Evolutionary conservation across 495 filamentous ascomycete species (phyloP).

Genomic region (Neurospora intermedia): DNA sequence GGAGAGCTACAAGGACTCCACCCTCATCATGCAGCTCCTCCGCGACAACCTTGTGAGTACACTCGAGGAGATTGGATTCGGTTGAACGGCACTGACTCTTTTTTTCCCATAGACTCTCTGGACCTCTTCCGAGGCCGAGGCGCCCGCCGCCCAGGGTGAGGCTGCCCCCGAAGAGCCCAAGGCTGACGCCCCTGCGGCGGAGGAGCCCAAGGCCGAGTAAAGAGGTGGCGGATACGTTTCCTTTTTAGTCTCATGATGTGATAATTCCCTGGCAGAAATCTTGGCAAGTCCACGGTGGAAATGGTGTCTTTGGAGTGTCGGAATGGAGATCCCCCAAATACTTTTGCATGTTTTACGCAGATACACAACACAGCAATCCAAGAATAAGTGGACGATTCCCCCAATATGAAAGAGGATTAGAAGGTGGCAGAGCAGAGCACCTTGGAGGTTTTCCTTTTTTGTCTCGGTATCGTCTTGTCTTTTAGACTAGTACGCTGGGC

Average conservation of each 20-base stretch:
- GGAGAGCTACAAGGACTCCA: conserved; percentile 99
- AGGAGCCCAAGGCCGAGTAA: conserved; percentile 46
- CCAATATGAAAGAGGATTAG: conserved; percentile 12
- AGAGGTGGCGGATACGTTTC: conserved; percentile 14
- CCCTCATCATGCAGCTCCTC: conserved; percentile 98
- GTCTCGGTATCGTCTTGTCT: conserved; percentile 34
- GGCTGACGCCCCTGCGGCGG: conserved; percentile 29
- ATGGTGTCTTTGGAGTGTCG: conserved; percentile 45
- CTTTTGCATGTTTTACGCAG: conserved; percentile 43
- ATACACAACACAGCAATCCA: conserved; percentile 28
- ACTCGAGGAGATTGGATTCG: background rate
- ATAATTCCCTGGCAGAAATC: conserved; percentile 26
- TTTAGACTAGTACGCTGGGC: conserved; percentile 36
- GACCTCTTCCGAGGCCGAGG: conserved; percentile 97
- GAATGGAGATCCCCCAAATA: conserved; percentile 37
- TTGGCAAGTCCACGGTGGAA: conserved; percentile 30
- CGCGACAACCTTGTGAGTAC: conserved; percentile 89
- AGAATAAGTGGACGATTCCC: conserved; percentile 29
- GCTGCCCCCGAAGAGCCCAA: conserved; percentile 42
- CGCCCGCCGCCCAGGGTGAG: conserved; percentile 51
- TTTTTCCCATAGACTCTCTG: conserved; percentile 68
- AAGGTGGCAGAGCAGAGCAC: conserved; percentile 29
- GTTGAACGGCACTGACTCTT: conserved; percentile 5
- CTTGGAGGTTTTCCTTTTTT: conserved; percentile 29
- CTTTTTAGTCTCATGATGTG: conserved; percentile 22